These are phyloP conservation scores for Cyberlindnera sargentensis DNA, from an alignment of 805 yeast genomes.

Conservation along the genomic window DNA sequence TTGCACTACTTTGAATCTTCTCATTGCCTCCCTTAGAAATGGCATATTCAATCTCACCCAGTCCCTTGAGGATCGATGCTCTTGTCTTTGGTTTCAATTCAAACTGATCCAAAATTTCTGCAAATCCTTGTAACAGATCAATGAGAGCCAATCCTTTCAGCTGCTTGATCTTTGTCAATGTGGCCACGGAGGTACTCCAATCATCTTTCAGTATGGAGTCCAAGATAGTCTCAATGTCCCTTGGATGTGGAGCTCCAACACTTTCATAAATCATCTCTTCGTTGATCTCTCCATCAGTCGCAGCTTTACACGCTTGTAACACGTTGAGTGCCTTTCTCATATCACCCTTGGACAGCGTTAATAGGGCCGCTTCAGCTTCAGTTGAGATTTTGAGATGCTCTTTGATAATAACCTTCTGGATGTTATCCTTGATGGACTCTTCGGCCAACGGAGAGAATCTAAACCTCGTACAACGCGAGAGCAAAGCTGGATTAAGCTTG, in stretches of 20 bases:
- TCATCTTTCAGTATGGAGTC: conserved; percentile 79
- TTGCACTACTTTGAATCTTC: conserved; percentile 82
- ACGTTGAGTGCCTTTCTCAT: conserved; percentile 95
- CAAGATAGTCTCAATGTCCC: conserved; percentile 67
- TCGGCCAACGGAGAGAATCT: conserved; percentile 77
- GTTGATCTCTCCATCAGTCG: conserved; percentile 56
- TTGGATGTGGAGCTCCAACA: conserved; percentile 92
- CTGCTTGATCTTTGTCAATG: conserved; percentile 58
- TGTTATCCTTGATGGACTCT: conserved; percentile 60
- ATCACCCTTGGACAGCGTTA: conserved; percentile 82
- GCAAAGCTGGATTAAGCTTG: conserved; percentile 88
- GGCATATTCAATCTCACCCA: conserved; percentile 87
- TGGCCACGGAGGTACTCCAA: conserved; percentile 71
- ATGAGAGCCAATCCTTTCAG: conserved; percentile 83
- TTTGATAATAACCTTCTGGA: conserved; percentile 57
- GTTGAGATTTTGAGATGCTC: conserved; percentile 56
- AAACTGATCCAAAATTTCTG: conserved; percentile 60
- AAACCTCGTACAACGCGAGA: conserved; percentile 93
- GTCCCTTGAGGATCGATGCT: conserved; percentile 55
- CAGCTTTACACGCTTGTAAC: conserved; percentile 87
- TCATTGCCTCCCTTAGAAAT: conserved; percentile 91
- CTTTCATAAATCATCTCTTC: conserved; percentile 83
- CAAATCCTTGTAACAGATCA: conserved; percentile 73
- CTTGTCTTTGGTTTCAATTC: conserved; percentile 60
- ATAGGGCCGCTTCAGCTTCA: conserved; percentile 58